Base-by-base conservation (phyloP, 768 basidiomycete species). In the Lentinus tigrinus region DNA sequence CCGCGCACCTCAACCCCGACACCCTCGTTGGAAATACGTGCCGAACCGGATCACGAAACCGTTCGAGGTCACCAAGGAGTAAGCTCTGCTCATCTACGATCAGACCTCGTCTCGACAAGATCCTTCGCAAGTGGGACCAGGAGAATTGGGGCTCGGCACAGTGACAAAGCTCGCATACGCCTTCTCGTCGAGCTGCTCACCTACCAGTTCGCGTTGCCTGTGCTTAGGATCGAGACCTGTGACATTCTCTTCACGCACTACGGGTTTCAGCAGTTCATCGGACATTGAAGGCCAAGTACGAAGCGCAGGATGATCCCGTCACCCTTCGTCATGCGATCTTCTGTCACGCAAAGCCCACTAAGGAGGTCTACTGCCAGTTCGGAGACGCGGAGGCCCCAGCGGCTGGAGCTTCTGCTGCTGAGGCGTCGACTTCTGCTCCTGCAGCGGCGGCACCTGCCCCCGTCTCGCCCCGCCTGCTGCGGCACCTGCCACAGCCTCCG, bases 171-270 rank as follows among this genome's bases (percentile, higher is more conserved):
- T 99, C 47, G 95, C 97, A 0, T 99, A 98, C 71, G 89, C 88
- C 65, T 98, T 69, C 86, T 99, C 57, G 95, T 98, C 61, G 97
- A 99, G 71, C 84, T 98, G 46, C 81, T 99, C 48, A 93, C 97
- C 14, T 99, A 99, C 70, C 97, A 99, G 71, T 98, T 96, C 66
- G 95, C 96, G 0, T 98, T 96, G 1, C 95, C 97, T 7, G 96
- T 99, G 19, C 90, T 95, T 49, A 98, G 97, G 97, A 99, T 99
- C 67, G 92, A 98, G 77, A 99, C 96, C 0, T 97, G 98, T 70
- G 97, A 99, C 68, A 82, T 91, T 23, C 82, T 99, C 56, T 99
- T 99, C 79, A 82, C 80, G 10, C 74, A 85, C 9, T 97, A 85
- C 79, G 78, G 80, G 44, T 97, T 97, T 67, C 96, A 98, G 73